Evolutionary conservation across 768 basidiomycete genomes (phyloP), one percentile per base, ranked within the genome.

Genomic region (Auricularia cornea): DNA sequence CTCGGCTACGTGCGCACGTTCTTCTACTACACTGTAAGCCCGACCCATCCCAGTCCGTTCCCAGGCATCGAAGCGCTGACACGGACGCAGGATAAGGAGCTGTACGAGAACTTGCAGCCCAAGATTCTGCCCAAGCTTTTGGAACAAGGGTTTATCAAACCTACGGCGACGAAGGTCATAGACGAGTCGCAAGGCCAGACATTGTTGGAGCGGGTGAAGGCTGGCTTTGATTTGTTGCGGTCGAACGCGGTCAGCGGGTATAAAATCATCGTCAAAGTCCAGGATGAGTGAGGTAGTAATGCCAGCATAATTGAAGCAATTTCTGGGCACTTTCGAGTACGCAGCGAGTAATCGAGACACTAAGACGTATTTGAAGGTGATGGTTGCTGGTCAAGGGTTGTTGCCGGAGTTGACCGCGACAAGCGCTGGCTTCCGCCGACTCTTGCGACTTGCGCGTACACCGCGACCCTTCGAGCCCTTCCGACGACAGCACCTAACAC

Each of bases 221-320:
- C 63, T n/a, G 83, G 79, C 0, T 66, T 83, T 48, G 76, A 80
- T 59, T 65, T 83, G 41, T 63, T 83, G 51, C 75, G 80, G 59
- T 74, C 78, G 35, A 81, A 81, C 65, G 75, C 79, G 69, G 69
- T 82, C 52, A 81, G 78, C 41, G 81, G 81, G 28, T 79, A 82
- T 70, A 84, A 83, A 63, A 73, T 81, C 1, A 69, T 83, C 2
- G 74, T 83, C 0, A 78, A 78, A 64, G 68, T 80, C 33, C 18
- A 61, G 35, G 35, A 38, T 14, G 35, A 38, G 35, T 38, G 35
- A 38, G 8, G 35, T n/a, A n/a, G n/a, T n/a, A n/a, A 8, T 38
- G 35, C 35, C 35, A 38, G 35, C 16, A 14, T 8, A 38, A 38
- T 10, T 38, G 35, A 8, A n/a, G n/a, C n/a, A n/a, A n/a, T n/a